Evolutionary conservation across 441 rosid genomes (phyloP), one percentile per base, ranked within the genome.

Genomic region (Aquilaria agallochum): DNA sequence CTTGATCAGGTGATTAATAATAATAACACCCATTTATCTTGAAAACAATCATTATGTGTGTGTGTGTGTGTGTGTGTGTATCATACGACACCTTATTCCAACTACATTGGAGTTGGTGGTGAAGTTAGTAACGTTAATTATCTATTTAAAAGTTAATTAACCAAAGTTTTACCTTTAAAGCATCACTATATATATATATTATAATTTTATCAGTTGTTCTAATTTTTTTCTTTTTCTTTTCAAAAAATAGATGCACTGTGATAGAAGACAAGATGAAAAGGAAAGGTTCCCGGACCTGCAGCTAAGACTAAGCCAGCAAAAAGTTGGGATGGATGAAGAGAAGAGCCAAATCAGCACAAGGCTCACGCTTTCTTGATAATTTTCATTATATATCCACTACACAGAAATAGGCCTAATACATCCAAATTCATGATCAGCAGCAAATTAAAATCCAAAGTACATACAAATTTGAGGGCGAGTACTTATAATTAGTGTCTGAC

Each of bases 221-320:
- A 2, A 53, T 3, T 15, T 12, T n/a, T 34, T 45, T 53, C 5
- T 56, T 5, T 12, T 31, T 42, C 1, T 14, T 48, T 50, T 59
- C 13, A 20, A 13, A 9, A 64, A 55, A 68, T 74, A 74, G 84
- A 11, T 71, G 67, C 68, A 64, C 8, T 55, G 27, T 68, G 80
- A 77, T 31, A 68, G 60, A 44, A 4, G 30, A 58, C 30, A 32
- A 60, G 73, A 75, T 57, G 76, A 76, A 50, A 74, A 68, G 71
- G 80, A 78, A 36, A 57, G 78, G 73, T 31, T 67, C 55, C 85
- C 80, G 20, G 88, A 85, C 65, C 58, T 80, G 64, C 81, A 82
- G 68, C 65, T 80, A 58, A 69, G 84, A 59, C 74, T 79, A 56
- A 75, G 79, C 74, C 79, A 63, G 49, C 56, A 72, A 67, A 69